Evolutionary conservation across 768 basidiomycete species (phyloP), one percentile per base, ranked within the genome.

Genomic region (Rhodosporidiobolus sp.): DNA sequence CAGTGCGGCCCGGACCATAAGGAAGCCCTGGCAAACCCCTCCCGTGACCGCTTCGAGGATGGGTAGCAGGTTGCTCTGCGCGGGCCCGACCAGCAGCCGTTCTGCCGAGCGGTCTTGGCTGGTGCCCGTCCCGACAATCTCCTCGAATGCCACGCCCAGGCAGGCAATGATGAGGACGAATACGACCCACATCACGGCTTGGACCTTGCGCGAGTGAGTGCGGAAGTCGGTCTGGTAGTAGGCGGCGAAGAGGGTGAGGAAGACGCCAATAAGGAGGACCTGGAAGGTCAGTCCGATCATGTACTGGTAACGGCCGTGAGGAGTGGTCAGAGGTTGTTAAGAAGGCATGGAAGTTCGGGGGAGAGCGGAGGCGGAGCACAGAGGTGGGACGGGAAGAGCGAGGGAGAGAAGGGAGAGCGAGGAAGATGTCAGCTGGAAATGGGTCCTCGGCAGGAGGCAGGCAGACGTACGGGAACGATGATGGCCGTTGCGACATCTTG

Each of bases 121-220:
- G 16, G 50, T 55, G 6, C 19, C 55, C 22, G 65, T 57, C 17
- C 49, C 65, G 17, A 58, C 26, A 9, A 65, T 35, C 56, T 65
- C 65, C 48, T 65, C 65, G 34, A 16, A 26, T 3, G 55, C 30
- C 30, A 65, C 26, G 6, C 55, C 56, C 9, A 50, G 19, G 56
- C 65, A 65, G 26, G 30, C 48, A 7, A 63, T 1, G 9, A 72
- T 49, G 22, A 72, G 61, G 14, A 22, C 34, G 30, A 67, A 58
- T 1, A 72, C 70, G 35, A 54, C 24, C 70, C 70, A 72, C 28
- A 35, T 49, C 30, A 56, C 63, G 28, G 26, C 22, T 28, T 52
- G 56, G 22, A 62, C 70, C 8, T 3, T 7, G 48, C 11, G 35
- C 17, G 54, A 5, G 22, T 58, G 65, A 17, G 9, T 12, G 4